Percentiles rank a stretch among this genome's conserved stretches.
These are phyloP conservation scores for Exophiala phaeomuriformis DNA, from an alignment of 2,329 filamentous ascomycete species.

Conservation along the genomic window DNA sequence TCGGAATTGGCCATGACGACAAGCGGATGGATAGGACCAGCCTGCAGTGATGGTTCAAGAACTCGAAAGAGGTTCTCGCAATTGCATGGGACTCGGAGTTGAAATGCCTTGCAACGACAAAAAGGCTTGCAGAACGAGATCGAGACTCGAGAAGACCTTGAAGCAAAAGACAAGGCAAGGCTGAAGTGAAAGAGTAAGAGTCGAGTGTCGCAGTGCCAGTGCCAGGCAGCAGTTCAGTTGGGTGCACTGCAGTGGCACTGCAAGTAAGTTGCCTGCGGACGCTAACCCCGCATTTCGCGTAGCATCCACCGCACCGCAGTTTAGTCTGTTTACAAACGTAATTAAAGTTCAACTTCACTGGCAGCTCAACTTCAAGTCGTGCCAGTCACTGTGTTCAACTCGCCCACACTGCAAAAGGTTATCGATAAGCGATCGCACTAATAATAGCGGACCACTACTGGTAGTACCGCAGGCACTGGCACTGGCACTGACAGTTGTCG, in stretches of 20 bases:
- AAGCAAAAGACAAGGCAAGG: not conserved
- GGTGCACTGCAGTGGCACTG: too few species aligned
- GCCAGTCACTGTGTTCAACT: too few species aligned
- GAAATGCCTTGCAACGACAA: not conserved
- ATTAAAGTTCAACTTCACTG: too few species aligned
- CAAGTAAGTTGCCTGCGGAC: not conserved
- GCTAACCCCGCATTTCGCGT: not conserved
- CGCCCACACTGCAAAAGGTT: too few species aligned
- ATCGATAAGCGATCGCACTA: too few species aligned
- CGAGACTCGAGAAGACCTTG: not conserved
- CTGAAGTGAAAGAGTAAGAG: not conserved
- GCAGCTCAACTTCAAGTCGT: too few species aligned
- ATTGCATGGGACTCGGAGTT: not conserved
- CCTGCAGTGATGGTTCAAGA: not conserved
- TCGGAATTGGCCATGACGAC: slow-evolving; percentile 10
- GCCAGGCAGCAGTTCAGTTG: not conserved
- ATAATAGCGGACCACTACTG: too few species aligned
- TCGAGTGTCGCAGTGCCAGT: not conserved
- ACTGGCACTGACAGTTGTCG: too few species aligned
- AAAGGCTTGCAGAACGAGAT: not conserved
- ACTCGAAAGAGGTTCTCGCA: not conserved
- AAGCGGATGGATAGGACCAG: not conserved
- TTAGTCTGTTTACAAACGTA: too few species aligned
- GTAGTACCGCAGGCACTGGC: too few species aligned
- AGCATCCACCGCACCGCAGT: not conserved